Evolutionary conservation across 2,329 filamentous ascomycete genomes (phyloP), one percentile per base, ranked within the genome.

Genomic region (Aspergillus flavus): DNA sequence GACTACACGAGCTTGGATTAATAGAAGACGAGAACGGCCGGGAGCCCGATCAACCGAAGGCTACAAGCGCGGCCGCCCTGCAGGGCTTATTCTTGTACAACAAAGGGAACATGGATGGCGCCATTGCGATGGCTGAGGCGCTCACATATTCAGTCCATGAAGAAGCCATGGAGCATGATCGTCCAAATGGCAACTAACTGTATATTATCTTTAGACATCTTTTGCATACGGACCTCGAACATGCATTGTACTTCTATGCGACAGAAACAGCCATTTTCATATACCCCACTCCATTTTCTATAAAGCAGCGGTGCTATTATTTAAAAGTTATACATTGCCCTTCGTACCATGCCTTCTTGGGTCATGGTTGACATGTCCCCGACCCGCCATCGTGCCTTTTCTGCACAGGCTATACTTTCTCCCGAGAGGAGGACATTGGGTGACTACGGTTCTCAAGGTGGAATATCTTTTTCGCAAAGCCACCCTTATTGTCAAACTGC

Each of bases 1-100:
- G 86, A 64, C 85, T 96, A 14, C 85, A 88, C 52, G 84, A 89
- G 56, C 81, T 95, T 19, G 90, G 90, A 0, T 78, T 97, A 30
- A 87, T 96, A 59, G 85, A 87, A 21, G 83, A 86, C 58, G 83
- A 81, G 26, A 73, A 81, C 30, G 84, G 84, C 23, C 79, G 79
- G 3, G 80, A 81, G 61, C 75, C 80, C 3, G 83, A 77, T 59
- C 63, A 80, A 5, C 78, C 80, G 46, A 82, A 82, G 54, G 81
- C 81, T 62, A 91, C 93, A 19, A 98, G 94, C 75, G 94, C 94
- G 5, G 95, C 95, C 32, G 93, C 93, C 26, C 88, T 99, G 34
- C 95, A 99, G 78, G 95, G 95, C 0, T 79, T 99, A 52, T 99
- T 99, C 78, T 78, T 98, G 76, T 96, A 96, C 77, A 96, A 98